Evolutionary conservation across 148 eudicot genomes (phyloP), one percentile per base, ranked within the genome.

Genomic region (Spergularia marina): DNA sequence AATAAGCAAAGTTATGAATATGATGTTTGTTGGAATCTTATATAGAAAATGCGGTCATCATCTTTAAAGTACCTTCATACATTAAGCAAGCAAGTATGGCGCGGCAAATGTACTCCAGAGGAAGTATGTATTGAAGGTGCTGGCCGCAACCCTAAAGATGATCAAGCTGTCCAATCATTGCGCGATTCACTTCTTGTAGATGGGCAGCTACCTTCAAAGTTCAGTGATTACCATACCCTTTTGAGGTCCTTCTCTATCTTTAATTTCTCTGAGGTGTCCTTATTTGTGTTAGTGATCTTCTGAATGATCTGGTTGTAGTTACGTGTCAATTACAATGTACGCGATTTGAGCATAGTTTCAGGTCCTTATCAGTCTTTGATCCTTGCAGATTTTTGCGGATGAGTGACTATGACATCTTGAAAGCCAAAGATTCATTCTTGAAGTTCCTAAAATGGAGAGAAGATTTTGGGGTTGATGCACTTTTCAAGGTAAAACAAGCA

Each of bases 401-500:
- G 88, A 83, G 82, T 51, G 89, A 78, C 39, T 89, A 79, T 47
- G 87, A 89, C 80, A 71, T 84, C 21, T 12, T 5, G 21, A 89
- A 86, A 76, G 92, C 92, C 9, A 89, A 85, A 82, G 87, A 86
- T 0, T 80, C 85, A 61, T 84, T 83, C 76, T 17, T 84, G 53
- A 82, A 85, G 23, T 87, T 83, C 71, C 76, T 89, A 2, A 89
- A 86, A 65, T 89, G 92, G 92, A 71, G 89, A 71, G 77, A 83
- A 68, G 89, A 83, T 34, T 86, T 79, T 39, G 71, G 80, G 53
- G 89, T 89, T 78, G 92, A 89, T 57, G 57, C 78, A 34, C 81
- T 89, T 65, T 66, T 63, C 40, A 85, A 86, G 88, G 90, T 85
- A 70, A 68, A 40, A 10, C 55, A 56, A n/a, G 55, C 11, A 65